phyloP scores from a whole-genome alignment of 768 basidiomycete species.

The Stropharia rugosoannulata region DNA sequence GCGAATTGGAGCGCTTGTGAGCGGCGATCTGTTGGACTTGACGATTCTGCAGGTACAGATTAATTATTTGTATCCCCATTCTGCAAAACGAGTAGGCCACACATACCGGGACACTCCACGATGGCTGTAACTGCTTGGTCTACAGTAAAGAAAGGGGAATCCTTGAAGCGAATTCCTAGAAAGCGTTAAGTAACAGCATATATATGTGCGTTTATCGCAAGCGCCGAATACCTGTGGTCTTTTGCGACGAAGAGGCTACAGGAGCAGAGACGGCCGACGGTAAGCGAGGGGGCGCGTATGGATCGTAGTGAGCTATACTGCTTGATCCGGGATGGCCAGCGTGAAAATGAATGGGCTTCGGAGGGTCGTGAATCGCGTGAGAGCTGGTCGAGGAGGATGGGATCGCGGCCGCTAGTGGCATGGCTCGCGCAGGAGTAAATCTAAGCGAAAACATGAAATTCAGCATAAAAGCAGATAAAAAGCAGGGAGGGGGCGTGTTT shows the following conservation, averaged over 20 bases:
- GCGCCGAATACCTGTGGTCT: slow-evolving; percentile 27
- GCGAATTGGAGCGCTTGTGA: slow-evolving; percentile 60
- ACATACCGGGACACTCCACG: slow-evolving; percentile 77
- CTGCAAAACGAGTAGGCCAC: slow-evolving; percentile 1
- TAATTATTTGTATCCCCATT: slow-evolving; percentile 1
- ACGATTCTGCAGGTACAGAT: slow-evolving; percentile 54
- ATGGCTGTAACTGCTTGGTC: slow-evolving; percentile 66
- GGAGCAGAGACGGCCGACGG: slow-evolving; percentile 35
- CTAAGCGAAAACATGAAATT: slow-evolving; percentile 12
- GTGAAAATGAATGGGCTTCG: slow-evolving; percentile 29
- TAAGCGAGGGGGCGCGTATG: slow-evolving; percentile 53
- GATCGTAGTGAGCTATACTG: slow-evolving; percentile 54
- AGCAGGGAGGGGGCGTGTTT: slow-evolving; percentile 4
- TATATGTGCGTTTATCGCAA: slow-evolving; percentile 10
- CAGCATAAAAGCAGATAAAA: not conserved
- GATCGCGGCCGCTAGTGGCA: slow-evolving; percentile 9
- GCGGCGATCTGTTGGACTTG: slow-evolving; percentile 75
- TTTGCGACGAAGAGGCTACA: slow-evolving; percentile 25
- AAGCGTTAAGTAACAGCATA: slow-evolving; percentile 19
- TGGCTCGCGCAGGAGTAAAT: slow-evolving; percentile 19
- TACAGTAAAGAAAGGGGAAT: slow-evolving; percentile 74
- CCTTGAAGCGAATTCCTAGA: slow-evolving; percentile 71
- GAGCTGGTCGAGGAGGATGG: slow-evolving; percentile 16
- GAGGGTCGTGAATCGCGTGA: slow-evolving; percentile 23
- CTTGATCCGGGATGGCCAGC: slow-evolving; percentile 29